Base-by-base conservation (phyloP, 2,329 filamentous ascomycete genomes). In the Neonectria coccinea region DNA sequence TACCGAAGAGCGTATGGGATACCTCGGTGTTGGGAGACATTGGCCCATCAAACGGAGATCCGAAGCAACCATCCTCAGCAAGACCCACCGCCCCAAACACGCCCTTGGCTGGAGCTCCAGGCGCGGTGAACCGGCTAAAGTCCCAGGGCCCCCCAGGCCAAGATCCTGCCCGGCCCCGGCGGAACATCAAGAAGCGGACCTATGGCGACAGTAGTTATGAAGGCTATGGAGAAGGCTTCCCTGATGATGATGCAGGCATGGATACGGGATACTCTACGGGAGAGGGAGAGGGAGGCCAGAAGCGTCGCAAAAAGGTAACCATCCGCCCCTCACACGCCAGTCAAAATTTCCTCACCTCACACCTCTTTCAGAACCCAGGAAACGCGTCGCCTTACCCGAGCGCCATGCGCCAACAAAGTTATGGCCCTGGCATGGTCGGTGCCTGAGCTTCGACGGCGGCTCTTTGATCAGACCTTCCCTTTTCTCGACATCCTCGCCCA, bases 181-280 rank as follows among this genome's bases (percentile, higher is more conserved):
- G 92, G 52, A 82, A 84, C 59, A 85, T 87, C 66, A 92, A 91
- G 81, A 94, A 94, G 83, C 86, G 92, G 52, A 87, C 89, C 67
- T 94, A 94, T 75, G 89, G 90, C 42, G 92, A 94, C 68, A 86
- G 84, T 71, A 92, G 89, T 72, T 94, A 87, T 74, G 89, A 91
- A 72, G 91, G 92, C 45, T 94, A 94, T 73, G 86, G 88, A 48
- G 91, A 93, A 70, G 89, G 89, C 36, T 93, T 85, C 70, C 85
- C 85, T 10, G 91, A 93, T 67, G 90, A 92, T 68, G 91, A 91
- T 66, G 77, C 76, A 9, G 87, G 84, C 48, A 74, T 77, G 60
- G 89, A 86, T 12, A 82, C 81, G 16, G 88, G 87, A n/a, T 90
- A 93, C 73, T 92, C 90, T 22, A 92, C 91, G 22, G 90, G 89